A percentile compares a stretch with the other conserved stretches of the same genome.
Conservation (phyloP, 2,329 filamentous ascomycete species). For the Apiospora arundinis region DNA sequence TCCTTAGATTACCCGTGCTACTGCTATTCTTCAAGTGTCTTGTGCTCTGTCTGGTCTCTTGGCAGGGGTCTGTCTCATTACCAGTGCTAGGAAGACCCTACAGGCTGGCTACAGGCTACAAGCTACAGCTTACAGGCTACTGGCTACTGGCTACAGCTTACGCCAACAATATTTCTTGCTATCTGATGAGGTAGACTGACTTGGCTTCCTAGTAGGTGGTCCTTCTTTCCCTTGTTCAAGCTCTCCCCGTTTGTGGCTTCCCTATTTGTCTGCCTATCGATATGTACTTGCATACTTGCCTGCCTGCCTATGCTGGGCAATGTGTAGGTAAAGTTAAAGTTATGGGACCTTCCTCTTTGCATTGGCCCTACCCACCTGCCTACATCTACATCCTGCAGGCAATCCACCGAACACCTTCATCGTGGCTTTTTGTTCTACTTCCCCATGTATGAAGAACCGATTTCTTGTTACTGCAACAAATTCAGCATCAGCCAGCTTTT, state of each 20-base stretch:
- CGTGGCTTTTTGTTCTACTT: not conserved
- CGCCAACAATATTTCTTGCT: no score
- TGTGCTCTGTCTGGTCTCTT: not conserved
- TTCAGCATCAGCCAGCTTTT: not conserved
- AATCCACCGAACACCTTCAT: not conserved
- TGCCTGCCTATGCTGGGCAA: constrained; percentile 8
- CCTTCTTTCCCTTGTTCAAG: not conserved
- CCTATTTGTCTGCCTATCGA: not conserved
- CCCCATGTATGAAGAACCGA: not conserved
- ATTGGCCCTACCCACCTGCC: not conserved
- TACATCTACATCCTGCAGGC: not conserved
- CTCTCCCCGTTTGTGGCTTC: not conserved
- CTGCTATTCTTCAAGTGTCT: no score
- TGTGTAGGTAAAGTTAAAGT: not conserved
- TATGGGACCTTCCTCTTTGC: not conserved
- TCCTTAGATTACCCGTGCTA: not conserved
- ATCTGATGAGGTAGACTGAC: not conserved
- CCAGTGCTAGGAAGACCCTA: not conserved
- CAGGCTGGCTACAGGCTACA: not conserved
- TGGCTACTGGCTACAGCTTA: no score
- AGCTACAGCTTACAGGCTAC: no score
- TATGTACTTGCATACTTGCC: not conserved
- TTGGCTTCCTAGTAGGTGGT: not conserved
- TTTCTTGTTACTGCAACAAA: not conserved
- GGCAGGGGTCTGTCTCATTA: constrained; percentile 4